phyloP scores from a whole-genome alignment of 495 filamentous ascomycete species.

The Cetradonia linearis region DNA sequence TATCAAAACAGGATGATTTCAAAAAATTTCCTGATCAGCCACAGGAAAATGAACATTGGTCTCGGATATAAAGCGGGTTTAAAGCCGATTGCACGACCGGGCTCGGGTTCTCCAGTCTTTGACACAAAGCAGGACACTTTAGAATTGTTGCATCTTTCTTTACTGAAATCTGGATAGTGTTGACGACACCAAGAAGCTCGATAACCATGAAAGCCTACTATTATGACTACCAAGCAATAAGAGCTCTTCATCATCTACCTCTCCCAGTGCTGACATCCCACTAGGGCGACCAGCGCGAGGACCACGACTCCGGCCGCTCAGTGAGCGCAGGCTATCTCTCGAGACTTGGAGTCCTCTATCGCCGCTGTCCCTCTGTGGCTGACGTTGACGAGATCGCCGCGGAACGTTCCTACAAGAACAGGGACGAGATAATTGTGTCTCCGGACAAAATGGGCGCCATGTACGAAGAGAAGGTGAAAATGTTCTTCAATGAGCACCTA shows the following conservation, averaged over 20 bases:
- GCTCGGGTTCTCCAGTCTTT: too few relatives aligned
- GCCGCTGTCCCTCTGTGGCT: conserved; percentile 50
- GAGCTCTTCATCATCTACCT: conserved; percentile 25
- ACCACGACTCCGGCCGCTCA: conserved; percentile 70
- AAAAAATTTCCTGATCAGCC: too few relatives aligned
- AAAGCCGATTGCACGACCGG: too few relatives aligned
- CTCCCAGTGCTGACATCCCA: conserved; percentile 15
- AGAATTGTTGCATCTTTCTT: not conserved
- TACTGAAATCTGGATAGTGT: not conserved
- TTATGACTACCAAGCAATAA: conserved; percentile 69
- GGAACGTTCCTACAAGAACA: conserved; percentile 81
- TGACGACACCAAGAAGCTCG: not conserved
- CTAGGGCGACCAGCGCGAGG: conserved; percentile 83
- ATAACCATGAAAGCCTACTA: conserved; percentile 67
- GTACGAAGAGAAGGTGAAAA: conserved; percentile 85
- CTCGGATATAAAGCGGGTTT: too few relatives aligned
- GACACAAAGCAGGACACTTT: not conserved
- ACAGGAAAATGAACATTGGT: too few relatives aligned
- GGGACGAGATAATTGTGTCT: conserved; percentile 85
- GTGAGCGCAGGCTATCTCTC: conserved; percentile 53
- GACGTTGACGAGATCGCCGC: conserved; percentile 62
- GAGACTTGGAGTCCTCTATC: conserved; percentile 69
- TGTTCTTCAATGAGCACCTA: conserved; percentile 87
- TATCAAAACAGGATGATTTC: too few relatives aligned
- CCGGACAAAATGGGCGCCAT: conserved; percentile 70